Evolutionary conservation across 768 basidiomycete species (phyloP).

Genomic region (Boletus fagicola): DNA sequence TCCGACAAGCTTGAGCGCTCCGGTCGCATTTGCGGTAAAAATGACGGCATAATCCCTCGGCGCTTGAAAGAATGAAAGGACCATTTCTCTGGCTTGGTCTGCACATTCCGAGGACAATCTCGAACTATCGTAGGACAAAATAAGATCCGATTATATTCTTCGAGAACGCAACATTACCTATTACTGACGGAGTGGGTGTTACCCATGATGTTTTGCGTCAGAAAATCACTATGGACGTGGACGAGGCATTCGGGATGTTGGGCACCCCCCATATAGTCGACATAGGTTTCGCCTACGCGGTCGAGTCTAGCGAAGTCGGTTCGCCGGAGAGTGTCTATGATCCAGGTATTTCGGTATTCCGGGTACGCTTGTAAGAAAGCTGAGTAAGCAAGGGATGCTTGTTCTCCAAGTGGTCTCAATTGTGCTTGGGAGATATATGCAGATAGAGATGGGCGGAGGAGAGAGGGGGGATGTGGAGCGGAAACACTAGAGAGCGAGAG

Average conservation of each 20-base stretch:
- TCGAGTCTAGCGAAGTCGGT: conserved; percentile 62
- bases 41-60: conserved; percentile 75
- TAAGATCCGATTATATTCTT: not conserved
- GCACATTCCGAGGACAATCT: conserved; percentile 64
- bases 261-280: conserved; percentile 85
- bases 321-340: conserved; percentile 62
- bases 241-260: conserved; percentile 79
- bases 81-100: conserved; percentile 65
- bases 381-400: conserved; percentile 44
- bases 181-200: conserved; percentile 85
- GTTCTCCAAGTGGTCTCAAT: conserved; percentile 28
- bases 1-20: conserved; percentile 77
- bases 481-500: not conserved
- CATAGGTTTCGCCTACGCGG: conserved; percentile 67
- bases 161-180: conserved; percentile 44
- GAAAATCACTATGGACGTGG: conserved; percentile 65
- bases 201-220: conserved; percentile 64
- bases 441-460: conserved; percentile 12
- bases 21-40: conserved; percentile 79
- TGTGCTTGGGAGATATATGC: conserved; percentile 30
- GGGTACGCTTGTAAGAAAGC: conserved; percentile 45
- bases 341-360: conserved; percentile 69
- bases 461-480: not conserved
- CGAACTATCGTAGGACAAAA: conserved; percentile 46
- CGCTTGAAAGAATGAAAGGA: conserved; percentile 76